Percentiles rank a stretch among this genome's conserved stretches.
Evolutionary conservation across 495 filamentous ascomycete genomes (phyloP).

Genomic region (Podospora comata): DNA sequence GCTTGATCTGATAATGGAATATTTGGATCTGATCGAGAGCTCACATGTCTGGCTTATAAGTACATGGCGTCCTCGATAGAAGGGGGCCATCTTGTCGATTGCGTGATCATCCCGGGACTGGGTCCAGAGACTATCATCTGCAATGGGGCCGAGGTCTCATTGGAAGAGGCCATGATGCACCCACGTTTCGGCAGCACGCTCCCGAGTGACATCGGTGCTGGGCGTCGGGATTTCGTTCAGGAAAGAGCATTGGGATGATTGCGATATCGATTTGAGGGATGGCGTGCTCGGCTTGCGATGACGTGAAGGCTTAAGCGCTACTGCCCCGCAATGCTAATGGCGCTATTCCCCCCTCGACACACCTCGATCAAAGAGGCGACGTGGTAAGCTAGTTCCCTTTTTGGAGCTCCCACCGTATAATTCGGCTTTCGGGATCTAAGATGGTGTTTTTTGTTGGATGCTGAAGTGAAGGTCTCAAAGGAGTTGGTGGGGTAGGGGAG

Average conservation of each 20-base stretch:
- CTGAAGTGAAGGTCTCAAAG: not conserved
- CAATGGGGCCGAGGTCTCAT: not conserved
- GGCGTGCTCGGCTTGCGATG: conserved; percentile 27
- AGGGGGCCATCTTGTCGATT: not conserved
- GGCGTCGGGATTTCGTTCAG: not conserved
- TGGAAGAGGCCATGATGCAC: not conserved
- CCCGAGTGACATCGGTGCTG: not conserved
- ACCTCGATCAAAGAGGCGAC: not conserved
- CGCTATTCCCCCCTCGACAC: not conserved
- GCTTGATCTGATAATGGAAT: not conserved
- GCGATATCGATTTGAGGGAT: conserved; percentile 24
- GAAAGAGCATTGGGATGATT: conserved; percentile 11
- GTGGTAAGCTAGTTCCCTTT: not conserved
- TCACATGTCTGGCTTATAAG: not conserved
- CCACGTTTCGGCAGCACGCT: not conserved
- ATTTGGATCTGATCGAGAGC: not conserved
- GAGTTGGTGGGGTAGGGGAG: not conserved
- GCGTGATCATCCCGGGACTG: not conserved
- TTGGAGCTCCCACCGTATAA: not conserved
- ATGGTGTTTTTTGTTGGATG: not conserved
- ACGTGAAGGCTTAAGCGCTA: conserved; percentile 12
- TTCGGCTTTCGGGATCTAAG: not conserved
- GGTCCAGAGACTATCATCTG: not conserved
- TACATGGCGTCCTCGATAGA: not conserved
- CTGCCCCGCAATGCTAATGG: conserved; percentile 16